Percentiles rank a stretch among this genome's conserved stretches.
phyloP scores from a whole-genome alignment of 257 asterid species.

The Echites panduratus region DNA sequence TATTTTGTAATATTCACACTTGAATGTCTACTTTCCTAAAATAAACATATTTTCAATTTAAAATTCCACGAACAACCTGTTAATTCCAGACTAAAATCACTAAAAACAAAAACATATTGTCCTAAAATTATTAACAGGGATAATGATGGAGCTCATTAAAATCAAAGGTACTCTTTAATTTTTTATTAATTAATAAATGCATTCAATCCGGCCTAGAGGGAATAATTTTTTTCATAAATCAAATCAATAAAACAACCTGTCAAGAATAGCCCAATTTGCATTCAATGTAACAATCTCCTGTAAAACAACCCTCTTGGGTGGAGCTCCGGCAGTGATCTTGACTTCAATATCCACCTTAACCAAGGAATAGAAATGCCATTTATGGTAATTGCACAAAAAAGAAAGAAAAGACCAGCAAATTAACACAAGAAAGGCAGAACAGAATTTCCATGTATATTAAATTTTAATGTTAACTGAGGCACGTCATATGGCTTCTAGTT shows the following conservation, averaged over 20 bases:
- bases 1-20: no score
- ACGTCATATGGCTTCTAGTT: neutral
- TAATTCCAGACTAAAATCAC: no score
- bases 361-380: conserved; percentile 4
- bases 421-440: neutral
- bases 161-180: no score
- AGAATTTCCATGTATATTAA: neutral
- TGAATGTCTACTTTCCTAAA: no score
- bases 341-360: conserved; percentile 65
- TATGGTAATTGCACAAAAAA: neutral
- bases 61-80: no score
- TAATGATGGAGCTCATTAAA: no score
- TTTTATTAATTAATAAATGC: no score
- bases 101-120: no score
- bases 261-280: conserved; percentile 62
- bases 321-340: conserved; percentile 67
- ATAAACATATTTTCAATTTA: no score
- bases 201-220: no score
- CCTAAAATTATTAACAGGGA: no score
- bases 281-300: conserved; percentile 48
- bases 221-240: neutral
- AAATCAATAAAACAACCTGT: conserved; percentile 38
- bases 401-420: conserved; percentile 6
- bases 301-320: conserved; percentile 37
- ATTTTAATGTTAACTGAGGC: neutral